A percentile compares a stretch with the other conserved stretches of the same genome.
Conservation (phyloP, 371 early-diverging fungal genomes). For the Lichtheimia hyalospora region DNA sequence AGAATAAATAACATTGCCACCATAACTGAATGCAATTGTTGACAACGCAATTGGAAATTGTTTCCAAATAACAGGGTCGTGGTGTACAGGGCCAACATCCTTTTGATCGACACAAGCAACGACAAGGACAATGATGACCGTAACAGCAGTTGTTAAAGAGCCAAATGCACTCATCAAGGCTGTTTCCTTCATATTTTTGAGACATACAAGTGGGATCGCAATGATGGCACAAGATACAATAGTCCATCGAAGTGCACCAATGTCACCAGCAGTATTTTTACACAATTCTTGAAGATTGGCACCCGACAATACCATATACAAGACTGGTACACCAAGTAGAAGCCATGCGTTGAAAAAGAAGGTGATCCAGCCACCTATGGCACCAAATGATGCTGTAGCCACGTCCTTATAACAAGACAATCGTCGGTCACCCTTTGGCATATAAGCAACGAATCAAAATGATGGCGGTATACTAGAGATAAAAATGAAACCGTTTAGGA, state of each 20-base stretch:
- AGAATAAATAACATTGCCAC: slow-evolving; percentile 82
- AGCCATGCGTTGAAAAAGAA: slow-evolving; percentile 62
- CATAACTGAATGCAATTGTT: slow-evolving; percentile 77
- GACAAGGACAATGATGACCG: slow-evolving; percentile 54
- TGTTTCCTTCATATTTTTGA: slow-evolving; percentile 64
- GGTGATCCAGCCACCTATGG: slow-evolving; percentile 42
- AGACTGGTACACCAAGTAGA: slow-evolving; percentile 51
- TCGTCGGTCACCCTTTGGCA: slow-evolving; percentile 35
- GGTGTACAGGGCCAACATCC: slow-evolving; percentile 19
- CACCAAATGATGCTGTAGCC: slow-evolving; percentile 35
- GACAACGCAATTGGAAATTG: slow-evolving; percentile 60
- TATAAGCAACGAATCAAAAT: slow-evolving; percentile 43
- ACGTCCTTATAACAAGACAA: slow-evolving; percentile 40
- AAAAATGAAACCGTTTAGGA: too few species aligned
- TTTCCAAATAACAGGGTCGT: slow-evolving; percentile 50
- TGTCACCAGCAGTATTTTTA: slow-evolving; percentile 34
- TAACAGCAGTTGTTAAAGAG: slow-evolving; percentile 59
- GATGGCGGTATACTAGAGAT: slow-evolving; percentile 32
- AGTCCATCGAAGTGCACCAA: slow-evolving; percentile 55
- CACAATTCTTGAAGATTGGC: slow-evolving; percentile 44
- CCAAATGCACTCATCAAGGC: slow-evolving; percentile 65
- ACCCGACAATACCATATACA: slow-evolving; percentile 60
- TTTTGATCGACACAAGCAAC: slow-evolving; percentile 33
- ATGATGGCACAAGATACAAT: slow-evolving; percentile 58
- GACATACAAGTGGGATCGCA: slow-evolving; percentile 52